phyloP scores from a whole-genome alignment of 2,329 filamentous ascomycete species.

The Didymella lethalis region DNA sequence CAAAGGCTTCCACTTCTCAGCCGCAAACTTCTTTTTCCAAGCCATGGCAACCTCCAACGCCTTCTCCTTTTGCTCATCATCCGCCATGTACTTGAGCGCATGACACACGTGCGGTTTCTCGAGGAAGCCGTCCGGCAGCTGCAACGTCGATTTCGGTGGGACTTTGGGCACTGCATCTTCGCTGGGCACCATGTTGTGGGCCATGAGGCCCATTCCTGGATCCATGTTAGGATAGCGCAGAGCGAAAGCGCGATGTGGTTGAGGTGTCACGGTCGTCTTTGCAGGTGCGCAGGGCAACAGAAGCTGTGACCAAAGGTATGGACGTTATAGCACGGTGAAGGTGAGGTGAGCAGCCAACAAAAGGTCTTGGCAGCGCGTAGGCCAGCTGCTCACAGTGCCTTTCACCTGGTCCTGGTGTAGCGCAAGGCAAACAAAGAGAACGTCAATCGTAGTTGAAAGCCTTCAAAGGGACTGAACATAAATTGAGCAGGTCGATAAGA shows the following conservation, averaged over 20 bases:
- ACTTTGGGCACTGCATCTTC: not conserved
- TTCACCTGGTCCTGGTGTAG: not conserved
- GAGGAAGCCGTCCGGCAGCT: conserved; percentile 11
- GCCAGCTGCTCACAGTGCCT: not conserved
- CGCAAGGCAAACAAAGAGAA: not conserved
- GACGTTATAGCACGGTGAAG: conserved; percentile 6
- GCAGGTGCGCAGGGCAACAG: not conserved
- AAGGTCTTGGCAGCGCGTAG: not conserved
- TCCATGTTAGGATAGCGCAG: conserved; percentile 6
- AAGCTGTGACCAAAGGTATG: not conserved
- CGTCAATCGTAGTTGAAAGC: not conserved
- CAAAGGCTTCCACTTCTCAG: conserved; percentile 19
- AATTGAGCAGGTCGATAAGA: conserved; percentile 1
- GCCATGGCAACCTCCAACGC: conserved; percentile 18
- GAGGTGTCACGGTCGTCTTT: not conserved
- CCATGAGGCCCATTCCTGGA: conserved; percentile 9
- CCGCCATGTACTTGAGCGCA: conserved; percentile 24
- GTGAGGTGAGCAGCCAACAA: not conserved
- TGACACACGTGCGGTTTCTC: conserved; percentile 26
- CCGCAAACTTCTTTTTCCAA: conserved; percentile 27
- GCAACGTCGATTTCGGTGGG: not conserved
- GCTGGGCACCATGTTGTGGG: conserved; percentile 2
- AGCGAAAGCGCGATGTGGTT: not conserved
- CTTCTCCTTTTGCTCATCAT: conserved; percentile 16
- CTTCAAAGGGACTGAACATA: not conserved